Base-by-base conservation (phyloP, 257 asterid genomes). In the Rubia yunnanensis region DNA sequence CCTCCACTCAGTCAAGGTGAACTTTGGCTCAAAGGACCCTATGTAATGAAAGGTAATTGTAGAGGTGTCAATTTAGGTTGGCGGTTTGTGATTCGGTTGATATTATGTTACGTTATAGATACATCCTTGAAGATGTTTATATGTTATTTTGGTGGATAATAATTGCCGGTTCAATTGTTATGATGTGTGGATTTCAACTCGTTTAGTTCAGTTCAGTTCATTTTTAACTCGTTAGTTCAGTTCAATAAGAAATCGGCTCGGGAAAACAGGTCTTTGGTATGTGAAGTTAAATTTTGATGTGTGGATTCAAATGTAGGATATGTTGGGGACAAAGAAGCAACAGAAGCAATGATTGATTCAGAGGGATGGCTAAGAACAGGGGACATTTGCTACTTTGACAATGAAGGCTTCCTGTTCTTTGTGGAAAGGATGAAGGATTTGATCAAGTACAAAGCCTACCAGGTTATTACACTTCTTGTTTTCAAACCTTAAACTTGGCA, bases 351-450 rank as follows among this genome's bases (percentile, higher is more conserved):
- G 74, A 35, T 84, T 53, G 78, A 80, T 74, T 72, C 79, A 10
- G 84, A 80, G 50, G 91, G 87, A 60, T 84, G 91, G 91, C 72
- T 84, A 71, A 81, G 71, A 82, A 82, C 83, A 6, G 91, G 91
- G 57, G 91, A 84, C 71, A 74, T 84, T 72, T 79, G 90, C 73
- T 84, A 76, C 74, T 81, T 84, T 53, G 69, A 79, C 64, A 35
- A 27, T 23, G 72, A 76, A 9, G 90, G 90, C 48, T 74, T 69
- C 58, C 74, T 84, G 28, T 84, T 82, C 74, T 80, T 44, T 59
- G 91, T 84, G 28, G 91, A 84, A 59, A 84, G 87, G 73, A 72
- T 82, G 72, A 82, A 82, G 78, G 91, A 84, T 28, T 28, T 84
- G 65, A 84, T 84, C 7, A 84, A 84, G 68, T 84, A 78, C 78